A percentile compares a stretch with the other conserved stretches of the same genome.
phyloP scores from a whole-genome alignment of 495 filamentous ascomycete species.

The Penicilliopsis zonata region DNA sequence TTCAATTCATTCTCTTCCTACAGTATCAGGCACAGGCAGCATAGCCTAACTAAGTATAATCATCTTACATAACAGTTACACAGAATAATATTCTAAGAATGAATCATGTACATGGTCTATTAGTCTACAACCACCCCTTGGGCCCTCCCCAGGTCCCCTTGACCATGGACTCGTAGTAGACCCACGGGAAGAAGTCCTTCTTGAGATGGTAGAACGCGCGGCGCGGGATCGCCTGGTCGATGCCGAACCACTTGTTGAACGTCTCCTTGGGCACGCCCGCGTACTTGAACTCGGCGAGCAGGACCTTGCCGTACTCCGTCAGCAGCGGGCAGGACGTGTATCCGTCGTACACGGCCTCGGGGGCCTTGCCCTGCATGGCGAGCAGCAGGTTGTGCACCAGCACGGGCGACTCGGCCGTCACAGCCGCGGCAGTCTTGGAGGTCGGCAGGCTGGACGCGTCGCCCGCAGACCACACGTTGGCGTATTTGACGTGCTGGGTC shows the following conservation, averaged over 20 bases:
- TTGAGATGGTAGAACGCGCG: conserved; percentile 52
- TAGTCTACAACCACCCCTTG: conserved; percentile 34
- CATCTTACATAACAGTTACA: too few species aligned
- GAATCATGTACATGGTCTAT: neutral
- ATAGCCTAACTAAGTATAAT: too few species aligned
- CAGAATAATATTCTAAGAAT: too few species aligned
- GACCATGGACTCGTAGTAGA: conserved; percentile 46
- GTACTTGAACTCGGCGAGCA: conserved; percentile 64
- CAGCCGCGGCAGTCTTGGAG: conserved; percentile 56
- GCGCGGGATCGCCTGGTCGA: conserved; percentile 44
- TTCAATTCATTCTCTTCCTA: too few species aligned
- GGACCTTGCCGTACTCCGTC: conserved; percentile 53
- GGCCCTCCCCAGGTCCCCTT: conserved; percentile 53
- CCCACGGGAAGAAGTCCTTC: conserved; percentile 64
- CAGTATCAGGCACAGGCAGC: too few species aligned
- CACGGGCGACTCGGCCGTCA: conserved; percentile 51
- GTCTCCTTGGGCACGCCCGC: conserved; percentile 61
- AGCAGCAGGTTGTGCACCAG: conserved; percentile 44
- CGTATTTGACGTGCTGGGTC: conserved; percentile 46
- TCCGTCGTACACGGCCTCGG: conserved; percentile 44
- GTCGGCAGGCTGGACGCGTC: conserved; percentile 56
- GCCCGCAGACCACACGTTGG: conserved; percentile 58
- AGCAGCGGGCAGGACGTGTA: conserved; percentile 60
- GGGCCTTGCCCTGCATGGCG: conserved; percentile 42
- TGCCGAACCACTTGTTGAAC: conserved; percentile 41